Percentiles rank a stretch among this genome's conserved stretches.
These are phyloP conservation scores for Blastosporella zonata DNA, from an alignment of 1,284 basidiomycete genomes.

Conservation along the genomic window DNA sequence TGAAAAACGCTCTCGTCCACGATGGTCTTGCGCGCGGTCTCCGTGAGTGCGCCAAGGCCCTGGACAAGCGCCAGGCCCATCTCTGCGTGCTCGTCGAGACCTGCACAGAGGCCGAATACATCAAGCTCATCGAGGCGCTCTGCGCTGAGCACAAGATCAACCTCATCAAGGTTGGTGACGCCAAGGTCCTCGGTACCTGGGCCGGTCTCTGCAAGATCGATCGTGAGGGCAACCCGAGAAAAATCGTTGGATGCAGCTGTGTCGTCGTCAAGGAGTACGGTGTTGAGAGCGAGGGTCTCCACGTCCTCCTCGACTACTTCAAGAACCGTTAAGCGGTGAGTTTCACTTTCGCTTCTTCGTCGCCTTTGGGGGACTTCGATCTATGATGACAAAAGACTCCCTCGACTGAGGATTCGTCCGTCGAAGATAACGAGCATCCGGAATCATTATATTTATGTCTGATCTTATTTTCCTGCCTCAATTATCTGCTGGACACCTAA, in stretches of 20 bases:
- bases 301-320: slow-evolving; percentile 97
- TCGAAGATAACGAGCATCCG: slow-evolving; percentile 80
- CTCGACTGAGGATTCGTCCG: slow-evolving; percentile 70
- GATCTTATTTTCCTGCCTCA: slow-evolving; percentile 34
- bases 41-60: slow-evolving; percentile 96
- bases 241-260: slow-evolving; percentile 94
- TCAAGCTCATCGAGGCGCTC: slow-evolving; percentile 99
- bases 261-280: slow-evolving; percentile 99
- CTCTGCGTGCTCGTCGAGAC: slow-evolving; percentile 99
- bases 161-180: slow-evolving; percentile 97
- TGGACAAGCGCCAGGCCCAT: slow-evolving; percentile 98
- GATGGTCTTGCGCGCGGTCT: slow-evolving; percentile 98
- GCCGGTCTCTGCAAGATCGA: slow-evolving; percentile 99
- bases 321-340: slow-evolving; percentile 75
- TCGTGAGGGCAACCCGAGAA: slow-evolving; percentile 97
- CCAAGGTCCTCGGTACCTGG: slow-evolving; percentile 98
- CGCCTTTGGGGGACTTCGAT: slow-evolving; percentile 15
- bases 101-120: slow-evolving; percentile 98
- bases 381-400: slow-evolving; percentile 84
- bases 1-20: slow-evolving; percentile 96
- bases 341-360: slow-evolving; percentile 14
- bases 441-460: slow-evolving; percentile 79
- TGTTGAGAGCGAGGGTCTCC: slow-evolving; percentile 91
- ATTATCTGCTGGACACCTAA: neutral
- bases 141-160: slow-evolving; percentile 99